Base-by-base conservation (phyloP, 225 moss, liverwort and hornwort genomes). In the Anthoceros angustus region DNA sequence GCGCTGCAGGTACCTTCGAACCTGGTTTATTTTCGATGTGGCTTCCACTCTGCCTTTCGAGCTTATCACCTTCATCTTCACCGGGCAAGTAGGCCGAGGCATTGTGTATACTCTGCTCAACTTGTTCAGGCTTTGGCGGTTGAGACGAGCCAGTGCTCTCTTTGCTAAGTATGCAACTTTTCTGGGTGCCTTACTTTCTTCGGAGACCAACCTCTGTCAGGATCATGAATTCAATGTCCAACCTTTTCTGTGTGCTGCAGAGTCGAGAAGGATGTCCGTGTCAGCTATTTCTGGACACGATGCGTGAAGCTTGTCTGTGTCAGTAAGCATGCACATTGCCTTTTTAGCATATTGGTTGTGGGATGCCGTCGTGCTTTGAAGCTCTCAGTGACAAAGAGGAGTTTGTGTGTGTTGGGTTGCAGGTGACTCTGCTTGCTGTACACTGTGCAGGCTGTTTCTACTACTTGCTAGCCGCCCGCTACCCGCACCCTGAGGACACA, bases 371-470 rank as follows among this genome's bases (percentile, higher is more conserved):
- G 42, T 12, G 40, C 24, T 23, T 64, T 25, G 42, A 6, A 14
- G 20, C 49, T 50, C 16, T 14, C 49, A 50, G 42, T 55, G 39
- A 40, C 67, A 67, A 41, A 64, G 49, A 40, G 25, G 73, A 73
- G 41, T 74, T 73, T 71, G 40, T 18, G 5, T 72, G 9, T 69
- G 43, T 23, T 42, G 38, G 40, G 39, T 62, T 83, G 70, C 77
- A 92, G 92, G 92, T 90, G 68, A 86, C 90, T 18, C 64, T 93
- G 63, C 86, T 93, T 21, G 80, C 82, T 68, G 82, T 86, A 64
- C 93, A 90, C 66, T 87, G 87, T 67, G 93, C 93, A 63, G 93
- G 85, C 3, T 93, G 93, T 64, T 93, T 84, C 65, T 90, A 82
- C 69, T 93, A 84, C 45, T 62, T 93, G 38, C 67, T 93, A 14